Evolutionary conservation across 768 basidiomycete genomes (phyloP).

Genomic region (Leccinum rimulosum): DNA sequence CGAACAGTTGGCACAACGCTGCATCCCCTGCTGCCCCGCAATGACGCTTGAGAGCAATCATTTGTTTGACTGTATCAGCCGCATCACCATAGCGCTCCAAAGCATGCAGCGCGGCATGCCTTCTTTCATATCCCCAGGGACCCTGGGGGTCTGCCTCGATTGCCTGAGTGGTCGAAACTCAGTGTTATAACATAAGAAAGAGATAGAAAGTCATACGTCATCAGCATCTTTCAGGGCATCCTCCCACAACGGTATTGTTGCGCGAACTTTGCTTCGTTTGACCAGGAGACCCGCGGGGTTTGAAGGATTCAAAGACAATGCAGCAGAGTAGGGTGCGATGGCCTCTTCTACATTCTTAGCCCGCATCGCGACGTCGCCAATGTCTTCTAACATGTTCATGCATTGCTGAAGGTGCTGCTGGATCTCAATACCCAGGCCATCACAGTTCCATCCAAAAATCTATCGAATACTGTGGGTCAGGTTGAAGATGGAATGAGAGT

Average conservation of each 20-base stretch:
- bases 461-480: neutral
- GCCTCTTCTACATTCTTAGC: neutral
- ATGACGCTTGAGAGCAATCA: neutral
- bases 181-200: neutral
- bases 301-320: constrained; percentile 4
- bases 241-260: neutral
- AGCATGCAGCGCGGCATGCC: neutral
- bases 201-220: neutral
- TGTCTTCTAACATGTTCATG: neutral
- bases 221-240: constrained; percentile 4
- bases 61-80: neutral
- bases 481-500: neutral
- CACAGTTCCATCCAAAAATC: constrained; percentile 11
- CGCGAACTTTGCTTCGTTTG: constrained; percentile 3
- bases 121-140: constrained; percentile 1
- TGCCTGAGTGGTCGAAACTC: neutral
- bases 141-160: neutral
- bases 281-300: constrained; percentile 1
- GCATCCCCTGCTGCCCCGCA: no score
- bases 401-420: neutral
- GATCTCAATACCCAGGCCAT: neutral
- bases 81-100: constrained; percentile 3
- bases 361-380: neutral
- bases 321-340: constrained; percentile 5
- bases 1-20: no score